Evolutionary conservation across 164 flowering plant genomes (phyloP), one percentile per base, ranked within the genome.

Genomic region (Piper betle): DNA sequence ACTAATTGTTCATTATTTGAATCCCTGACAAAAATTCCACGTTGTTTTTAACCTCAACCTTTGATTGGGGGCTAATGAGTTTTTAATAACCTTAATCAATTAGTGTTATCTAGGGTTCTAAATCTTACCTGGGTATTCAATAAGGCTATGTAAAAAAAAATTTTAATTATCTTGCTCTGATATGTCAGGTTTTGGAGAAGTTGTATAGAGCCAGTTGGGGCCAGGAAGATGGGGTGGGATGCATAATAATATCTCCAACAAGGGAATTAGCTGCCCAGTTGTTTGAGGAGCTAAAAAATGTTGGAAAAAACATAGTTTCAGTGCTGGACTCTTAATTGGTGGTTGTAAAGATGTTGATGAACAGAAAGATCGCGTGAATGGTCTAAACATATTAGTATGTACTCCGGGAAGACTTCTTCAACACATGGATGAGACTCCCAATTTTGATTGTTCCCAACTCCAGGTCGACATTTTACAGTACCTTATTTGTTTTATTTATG

Each of bases 331-430:
- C 53, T 71, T 94, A 48, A 91, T 94, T 74, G 99, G 99, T 71
- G 97, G 99, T 15, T 84, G 87, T 52, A 83, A 84, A 68, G 91
- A 84, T 80, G 91, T 90, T 55, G 91, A 77, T 53, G 48, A 58
- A 1, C 97, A 94, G 79, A 94, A 86, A 72, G 84, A 85, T 61
- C 76, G 58, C 48, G 95, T 87, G 12, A 80, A 87, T 72, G 74
- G 71, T 55, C 68, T 90, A 66, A 94, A 94, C 74, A 88, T 94
- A 16, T 72, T 90, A 69, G 85, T 94, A 20, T 90, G 99, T 70
- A 91, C 97, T 40, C 99, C 99, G 39, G 99, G 99, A 39, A 82
- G 99, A 56, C 91, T 94, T 72, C 93, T 91, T 65, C 96, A 94
- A 73, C 99, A 91, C 79, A 94, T 94, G 99, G 87, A 94, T 55